Evolutionary conservation across 2,329 filamentous ascomycete genomes (phyloP).

Genomic region (Bipolaris cookei): DNA sequence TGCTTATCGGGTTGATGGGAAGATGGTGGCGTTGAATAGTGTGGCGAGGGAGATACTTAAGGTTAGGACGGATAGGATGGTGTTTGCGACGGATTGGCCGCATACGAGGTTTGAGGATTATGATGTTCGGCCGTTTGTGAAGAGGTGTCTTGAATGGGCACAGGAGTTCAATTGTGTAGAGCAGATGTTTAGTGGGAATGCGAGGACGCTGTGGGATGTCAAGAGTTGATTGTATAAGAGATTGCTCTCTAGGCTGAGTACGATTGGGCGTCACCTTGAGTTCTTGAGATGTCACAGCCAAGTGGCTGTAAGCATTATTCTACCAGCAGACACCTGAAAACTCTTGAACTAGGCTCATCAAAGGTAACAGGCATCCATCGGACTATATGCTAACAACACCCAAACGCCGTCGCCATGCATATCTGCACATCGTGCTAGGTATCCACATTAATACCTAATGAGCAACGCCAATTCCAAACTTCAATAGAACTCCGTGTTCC

Average conservation of each 20-base stretch:
- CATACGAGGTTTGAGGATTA: slow-evolving; percentile 1
- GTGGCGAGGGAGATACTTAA: not conserved
- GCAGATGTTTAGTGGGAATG: not conserved
- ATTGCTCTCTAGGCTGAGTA: not conserved
- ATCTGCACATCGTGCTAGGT: not conserved
- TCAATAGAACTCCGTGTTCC: not conserved
- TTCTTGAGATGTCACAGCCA: not conserved
- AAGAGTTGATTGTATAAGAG: not conserved
- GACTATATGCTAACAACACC: not conserved
- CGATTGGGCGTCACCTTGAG: not conserved
- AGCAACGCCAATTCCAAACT: slow-evolving; percentile 1
- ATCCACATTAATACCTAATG: not conserved
- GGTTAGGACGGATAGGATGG: not conserved
- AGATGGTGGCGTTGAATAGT: not conserved
- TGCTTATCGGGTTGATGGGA: not conserved
- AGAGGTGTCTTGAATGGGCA: not conserved
- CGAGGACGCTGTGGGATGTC: not conserved
- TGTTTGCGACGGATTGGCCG: slow-evolving; percentile 3
- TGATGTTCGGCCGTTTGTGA: not conserved
- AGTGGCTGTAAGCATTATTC: not conserved
- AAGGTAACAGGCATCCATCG: not conserved
- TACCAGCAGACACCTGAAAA: not conserved
- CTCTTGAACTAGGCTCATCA: not conserved
- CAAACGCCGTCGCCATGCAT: slow-evolving; percentile 8
- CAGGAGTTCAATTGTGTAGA: not conserved